Base-by-base conservation (phyloP, 2,329 filamentous ascomycete genomes). In the Pseudogymnoascus pannorum region DNA sequence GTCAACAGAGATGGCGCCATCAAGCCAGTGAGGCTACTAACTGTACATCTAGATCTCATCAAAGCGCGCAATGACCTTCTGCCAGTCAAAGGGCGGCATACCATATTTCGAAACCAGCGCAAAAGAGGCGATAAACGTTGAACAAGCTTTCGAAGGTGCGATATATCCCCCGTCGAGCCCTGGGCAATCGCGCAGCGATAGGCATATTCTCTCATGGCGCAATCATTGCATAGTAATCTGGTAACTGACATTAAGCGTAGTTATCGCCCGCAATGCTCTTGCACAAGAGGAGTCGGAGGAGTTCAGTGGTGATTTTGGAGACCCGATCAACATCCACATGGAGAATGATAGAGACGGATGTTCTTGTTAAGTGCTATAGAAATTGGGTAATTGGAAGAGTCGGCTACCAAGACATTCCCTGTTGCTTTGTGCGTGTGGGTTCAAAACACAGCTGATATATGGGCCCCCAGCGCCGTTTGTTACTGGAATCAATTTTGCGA, bases 51-150 rank as follows among this genome's bases (percentile, higher is more conserved):
- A 91, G 87, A 95, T 99, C 70, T 96, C 91, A 29, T 92, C 88
- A 71, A 97, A 97, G 83, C 85, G 94, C 66, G 94, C 94, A 63
- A 92, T 93, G 85, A 92, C 93, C 12, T 99, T 97, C 75, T 99
- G 94, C 76, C 92, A 97, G 76, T 95, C 91, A 62, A 97, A 97
- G 78, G 93, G 93, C 57, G 91, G 91, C 63, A 97, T 99, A 67
- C 94, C 94, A 16, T 99, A 99, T 77, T 99, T 99, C 72, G 94
- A 99, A 84, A 99, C 94, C 16, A 97, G 92, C 76, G 94, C 94
- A 64, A 99, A 99, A 80, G 94, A 99, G 76, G 94, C 93, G 64
- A 89, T 97, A 77, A 99, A 99, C 72, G 94, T 99, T 44, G 94
- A 99, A 77, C 92, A 90, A 72, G 87, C 87, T 51, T 91, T 91